Conservation (phyloP, 352 stramenopile species). For the Pythium periplocum region DNA sequence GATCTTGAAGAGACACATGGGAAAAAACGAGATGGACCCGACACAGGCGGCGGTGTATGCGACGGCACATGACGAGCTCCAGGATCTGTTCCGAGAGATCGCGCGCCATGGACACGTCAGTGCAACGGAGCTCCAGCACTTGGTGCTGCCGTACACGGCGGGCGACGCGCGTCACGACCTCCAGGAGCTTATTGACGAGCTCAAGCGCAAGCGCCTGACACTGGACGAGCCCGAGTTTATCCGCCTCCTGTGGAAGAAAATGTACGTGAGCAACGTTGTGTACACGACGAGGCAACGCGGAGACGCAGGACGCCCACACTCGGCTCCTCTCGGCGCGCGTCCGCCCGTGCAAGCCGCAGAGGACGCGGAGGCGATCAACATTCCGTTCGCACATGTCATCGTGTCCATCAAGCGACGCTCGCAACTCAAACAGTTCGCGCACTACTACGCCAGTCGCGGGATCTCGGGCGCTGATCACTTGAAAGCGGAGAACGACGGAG, state of each 20-base stretch:
- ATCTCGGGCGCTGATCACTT: constrained; percentile 57
- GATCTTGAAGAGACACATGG: constrained; percentile 7
- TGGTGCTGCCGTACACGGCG: constrained; percentile 50
- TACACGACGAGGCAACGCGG: constrained; percentile 16
- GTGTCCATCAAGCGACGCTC: constrained; percentile 61
- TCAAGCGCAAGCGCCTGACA: constrained; percentile 29
- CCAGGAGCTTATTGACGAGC: constrained; percentile 44
- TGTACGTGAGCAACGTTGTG: constrained; percentile 49
- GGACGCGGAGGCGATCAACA: constrained; percentile 27
- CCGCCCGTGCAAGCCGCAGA: neutral
- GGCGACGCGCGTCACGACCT: constrained; percentile 52
- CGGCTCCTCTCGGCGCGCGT: neutral
- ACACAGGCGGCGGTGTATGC: constrained; percentile 33
- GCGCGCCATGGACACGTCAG: constrained; percentile 42
- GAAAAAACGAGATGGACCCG: constrained; percentile 34
- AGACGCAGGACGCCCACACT: neutral
- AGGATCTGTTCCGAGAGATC: constrained; percentile 55
- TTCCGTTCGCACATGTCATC: constrained; percentile 62
- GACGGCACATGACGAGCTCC: constrained; percentile 44
- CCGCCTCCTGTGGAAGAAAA: constrained; percentile 54
- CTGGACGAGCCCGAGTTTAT: constrained; percentile 63
- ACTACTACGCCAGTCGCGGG: constrained; percentile 59
- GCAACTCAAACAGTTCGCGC: constrained; percentile 63
- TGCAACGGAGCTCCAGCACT: constrained; percentile 31
- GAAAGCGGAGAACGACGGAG: constrained; percentile 7